Conservation (phyloP, 2,329 filamentous ascomycete species). For the Microdochium nivale region DNA sequence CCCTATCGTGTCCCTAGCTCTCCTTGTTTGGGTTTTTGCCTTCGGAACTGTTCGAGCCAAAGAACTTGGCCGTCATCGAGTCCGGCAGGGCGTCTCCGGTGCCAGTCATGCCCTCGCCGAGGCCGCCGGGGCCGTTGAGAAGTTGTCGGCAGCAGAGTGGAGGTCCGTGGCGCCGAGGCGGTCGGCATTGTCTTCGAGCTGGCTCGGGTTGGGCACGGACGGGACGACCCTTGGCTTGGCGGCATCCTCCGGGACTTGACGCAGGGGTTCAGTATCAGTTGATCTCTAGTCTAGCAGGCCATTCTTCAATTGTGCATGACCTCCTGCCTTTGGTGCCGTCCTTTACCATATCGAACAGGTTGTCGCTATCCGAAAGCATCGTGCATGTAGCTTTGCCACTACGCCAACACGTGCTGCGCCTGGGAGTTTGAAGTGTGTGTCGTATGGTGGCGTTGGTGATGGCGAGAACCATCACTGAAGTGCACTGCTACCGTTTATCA, state of each 20-base stretch:
- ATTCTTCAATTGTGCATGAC: background rate
- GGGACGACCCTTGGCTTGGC: slow-evolving; percentile 10
- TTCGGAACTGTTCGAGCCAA: slow-evolving; percentile 6
- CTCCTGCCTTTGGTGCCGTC: slow-evolving; percentile 11
- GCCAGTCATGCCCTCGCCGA: slow-evolving; percentile 8
- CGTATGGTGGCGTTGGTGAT: too few species aligned
- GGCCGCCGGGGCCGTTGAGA: background rate
- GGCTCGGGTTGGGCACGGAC: slow-evolving; percentile 3
- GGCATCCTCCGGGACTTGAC: slow-evolving; percentile 9
- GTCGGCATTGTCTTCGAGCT: slow-evolving; percentile 1
- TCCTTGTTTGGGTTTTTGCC: slow-evolving; percentile 8
- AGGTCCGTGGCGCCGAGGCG: slow-evolving; percentile 3
- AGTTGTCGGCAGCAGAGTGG: slow-evolving; percentile 4
- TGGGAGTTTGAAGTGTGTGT: too few species aligned
- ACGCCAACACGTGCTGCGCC: too few species aligned
- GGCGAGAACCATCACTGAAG: too few species aligned
- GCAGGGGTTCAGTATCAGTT: background rate
- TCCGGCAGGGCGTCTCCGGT: slow-evolving; percentile 9
- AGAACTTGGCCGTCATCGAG: slow-evolving; percentile 7
- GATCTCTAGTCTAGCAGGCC: background rate
- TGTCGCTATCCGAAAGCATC: slow-evolving; percentile 5
- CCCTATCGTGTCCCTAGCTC: slow-evolving; percentile 12
- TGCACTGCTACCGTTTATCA: too few species aligned
- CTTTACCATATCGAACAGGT: slow-evolving; percentile 14
- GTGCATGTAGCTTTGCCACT: background rate